Evolutionary conservation across 768 basidiomycete genomes (phyloP).

Genomic region (Leccinum subtestaceum): DNA sequence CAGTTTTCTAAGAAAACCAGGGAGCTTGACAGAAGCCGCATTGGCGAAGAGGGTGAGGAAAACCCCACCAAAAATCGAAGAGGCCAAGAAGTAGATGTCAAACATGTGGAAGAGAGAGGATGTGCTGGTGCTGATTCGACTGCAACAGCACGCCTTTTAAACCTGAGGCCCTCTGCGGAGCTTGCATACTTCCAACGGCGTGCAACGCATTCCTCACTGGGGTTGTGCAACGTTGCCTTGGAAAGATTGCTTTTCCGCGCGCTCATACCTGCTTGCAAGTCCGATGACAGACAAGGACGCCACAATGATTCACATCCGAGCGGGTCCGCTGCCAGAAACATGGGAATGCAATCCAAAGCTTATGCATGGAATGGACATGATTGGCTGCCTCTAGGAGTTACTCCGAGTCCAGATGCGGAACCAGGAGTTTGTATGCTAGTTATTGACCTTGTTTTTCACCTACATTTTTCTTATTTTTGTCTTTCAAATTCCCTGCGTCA

Average conservation of each 20-base stretch:
- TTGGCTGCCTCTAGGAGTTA: background rate
- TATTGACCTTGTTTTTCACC: background rate
- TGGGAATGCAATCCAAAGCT: background rate
- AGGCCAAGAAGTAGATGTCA: constrained; percentile 11
- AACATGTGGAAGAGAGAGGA: constrained; percentile 7
- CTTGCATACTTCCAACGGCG: background rate
- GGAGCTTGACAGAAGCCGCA: constrained; percentile 8
- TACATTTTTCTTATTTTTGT: background rate
- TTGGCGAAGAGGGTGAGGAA: constrained; percentile 15
- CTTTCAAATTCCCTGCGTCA: background rate
- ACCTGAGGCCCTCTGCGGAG: background rate
- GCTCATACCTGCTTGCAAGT: background rate
- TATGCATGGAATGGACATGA: background rate
- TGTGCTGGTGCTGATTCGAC: background rate
- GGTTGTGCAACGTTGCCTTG: background rate
- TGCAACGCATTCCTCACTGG: background rate
- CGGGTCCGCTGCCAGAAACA: background rate
- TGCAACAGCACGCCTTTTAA: constrained; percentile 2
- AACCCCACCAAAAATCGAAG: constrained; percentile 16
- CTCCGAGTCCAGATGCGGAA: background rate
- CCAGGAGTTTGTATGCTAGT: background rate
- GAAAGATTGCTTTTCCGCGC: background rate
- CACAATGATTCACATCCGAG: background rate
- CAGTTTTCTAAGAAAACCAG: constrained; percentile 8
- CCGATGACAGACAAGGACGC: background rate